These are phyloP conservation scores for Ceratobasidium sp. DNA, from an alignment of 1,284 basidiomycete species.

Conservation along the genomic window DNA sequence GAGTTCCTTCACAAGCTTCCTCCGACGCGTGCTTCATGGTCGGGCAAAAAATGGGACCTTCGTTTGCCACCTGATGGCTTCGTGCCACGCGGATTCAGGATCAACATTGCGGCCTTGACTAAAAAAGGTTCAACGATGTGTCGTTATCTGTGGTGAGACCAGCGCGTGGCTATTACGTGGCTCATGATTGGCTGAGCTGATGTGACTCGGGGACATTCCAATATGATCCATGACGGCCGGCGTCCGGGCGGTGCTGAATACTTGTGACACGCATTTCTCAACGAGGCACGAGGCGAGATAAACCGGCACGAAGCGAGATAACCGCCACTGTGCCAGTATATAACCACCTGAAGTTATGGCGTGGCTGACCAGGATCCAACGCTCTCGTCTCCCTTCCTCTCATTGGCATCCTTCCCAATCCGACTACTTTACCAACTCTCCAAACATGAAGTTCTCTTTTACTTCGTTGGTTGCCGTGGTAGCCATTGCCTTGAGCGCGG, in stretches of 20 bases:
- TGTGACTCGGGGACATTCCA: background rate
- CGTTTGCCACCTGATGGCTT: conserved; percentile 7
- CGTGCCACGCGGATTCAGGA: background rate
- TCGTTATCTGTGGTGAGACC: background rate
- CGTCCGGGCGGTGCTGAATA: background rate
- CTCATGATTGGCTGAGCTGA: background rate
- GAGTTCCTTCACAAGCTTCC: background rate
- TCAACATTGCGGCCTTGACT: background rate
- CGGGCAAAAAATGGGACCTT: background rate
- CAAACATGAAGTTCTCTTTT: conserved; percentile 27
- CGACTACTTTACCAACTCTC: background rate
- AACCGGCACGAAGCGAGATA: too few relatives aligned
- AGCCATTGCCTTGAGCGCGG: background rate
- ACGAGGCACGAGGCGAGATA: background rate
- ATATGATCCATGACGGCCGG: background rate
- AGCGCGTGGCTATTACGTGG: conserved; percentile 1
- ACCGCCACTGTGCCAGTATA: background rate
- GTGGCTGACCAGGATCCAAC: background rate
- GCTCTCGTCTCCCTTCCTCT: background rate
- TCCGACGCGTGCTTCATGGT: background rate
- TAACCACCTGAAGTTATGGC: background rate
- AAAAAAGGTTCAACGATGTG: conserved; percentile 6
- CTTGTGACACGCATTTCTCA: background rate
- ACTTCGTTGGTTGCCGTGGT: conserved; percentile 14
- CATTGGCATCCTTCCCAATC: background rate